Evolutionary conservation across 2,329 filamentous ascomycete species (phyloP).

Genomic region (Calonectria hongkongensis): DNA sequence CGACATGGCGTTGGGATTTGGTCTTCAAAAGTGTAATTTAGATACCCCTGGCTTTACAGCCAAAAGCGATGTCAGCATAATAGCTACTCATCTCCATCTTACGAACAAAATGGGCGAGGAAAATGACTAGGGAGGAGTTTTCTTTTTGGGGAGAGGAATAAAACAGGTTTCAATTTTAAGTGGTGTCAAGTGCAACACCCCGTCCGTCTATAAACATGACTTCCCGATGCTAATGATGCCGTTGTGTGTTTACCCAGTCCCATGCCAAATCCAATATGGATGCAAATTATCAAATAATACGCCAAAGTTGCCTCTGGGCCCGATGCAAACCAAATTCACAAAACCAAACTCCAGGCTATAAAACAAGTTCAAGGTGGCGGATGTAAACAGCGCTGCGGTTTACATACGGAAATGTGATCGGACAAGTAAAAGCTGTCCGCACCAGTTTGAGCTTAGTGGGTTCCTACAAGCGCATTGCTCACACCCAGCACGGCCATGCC

Average conservation of each 20-base stretch:
- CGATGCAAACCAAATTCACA: neutral
- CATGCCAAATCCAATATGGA: slow-evolving; percentile 20
- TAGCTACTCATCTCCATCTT: slow-evolving; percentile 26
- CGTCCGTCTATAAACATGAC: slow-evolving; percentile 47
- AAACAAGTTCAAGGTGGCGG: neutral
- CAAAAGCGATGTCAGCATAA: slow-evolving; percentile 23
- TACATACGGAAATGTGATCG: neutral
- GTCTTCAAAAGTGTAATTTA: slow-evolving; percentile 46
- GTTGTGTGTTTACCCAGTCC: slow-evolving; percentile 14
- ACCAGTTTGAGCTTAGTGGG: slow-evolving; percentile 57
- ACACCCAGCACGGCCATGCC: slow-evolving; percentile 92
- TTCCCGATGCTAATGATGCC: slow-evolving; percentile 33
- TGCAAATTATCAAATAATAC: slow-evolving; percentile 1
- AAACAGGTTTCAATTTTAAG: slow-evolving; percentile 28
- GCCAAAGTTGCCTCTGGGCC: slow-evolving; percentile 17
- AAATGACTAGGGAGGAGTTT: slow-evolving; percentile 29
- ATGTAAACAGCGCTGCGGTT: neutral
- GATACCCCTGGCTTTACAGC: slow-evolving; percentile 51
- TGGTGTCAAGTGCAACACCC: slow-evolving; percentile 9
- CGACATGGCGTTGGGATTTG: slow-evolving; percentile 37
- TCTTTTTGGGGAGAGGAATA: slow-evolving; percentile 7
- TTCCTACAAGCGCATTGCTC: slow-evolving; percentile 88
- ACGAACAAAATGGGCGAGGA: slow-evolving; percentile 43
- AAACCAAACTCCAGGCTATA: slow-evolving; percentile 34
- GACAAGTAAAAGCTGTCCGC: neutral